phyloP scores from a whole-genome alignment of 78 protist genomes.

The Chrysochromulina parva region DNA sequence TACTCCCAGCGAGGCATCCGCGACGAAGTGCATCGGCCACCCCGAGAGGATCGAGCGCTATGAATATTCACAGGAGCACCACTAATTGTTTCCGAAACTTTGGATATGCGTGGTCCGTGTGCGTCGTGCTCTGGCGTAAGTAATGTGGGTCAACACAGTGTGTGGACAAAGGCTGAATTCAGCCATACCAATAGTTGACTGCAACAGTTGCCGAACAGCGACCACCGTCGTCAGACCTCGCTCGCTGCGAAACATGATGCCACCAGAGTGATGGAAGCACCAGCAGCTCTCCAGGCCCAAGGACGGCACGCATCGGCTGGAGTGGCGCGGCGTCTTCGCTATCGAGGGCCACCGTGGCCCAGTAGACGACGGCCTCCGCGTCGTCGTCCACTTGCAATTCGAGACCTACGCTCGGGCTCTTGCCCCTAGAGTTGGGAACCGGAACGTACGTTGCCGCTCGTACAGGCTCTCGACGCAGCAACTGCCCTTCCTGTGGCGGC shows the following conservation, averaged over 20 bases:
- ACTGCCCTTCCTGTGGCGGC: neutral
- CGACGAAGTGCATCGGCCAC: too few species aligned
- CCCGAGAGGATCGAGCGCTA: too few species aligned
- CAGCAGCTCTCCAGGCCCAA: neutral
- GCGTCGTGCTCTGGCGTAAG: too few species aligned
- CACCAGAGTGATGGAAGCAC: neutral
- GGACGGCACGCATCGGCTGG: neutral
- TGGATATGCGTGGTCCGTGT: too few species aligned
- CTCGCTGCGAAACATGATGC: neutral
- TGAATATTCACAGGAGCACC: too few species aligned
- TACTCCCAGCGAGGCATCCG: too few species aligned
- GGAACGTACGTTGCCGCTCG: neutral
- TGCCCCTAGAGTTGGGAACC: neutral
- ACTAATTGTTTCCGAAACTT: too few species aligned
- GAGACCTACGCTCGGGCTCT: neutral
- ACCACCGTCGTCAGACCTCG: neutral
- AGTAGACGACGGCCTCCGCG: neutral
- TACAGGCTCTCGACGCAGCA: neutral
- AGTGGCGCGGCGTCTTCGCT: neutral
- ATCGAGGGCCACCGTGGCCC: neutral
- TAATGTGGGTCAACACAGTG: neutral
- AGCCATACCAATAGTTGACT: neutral
- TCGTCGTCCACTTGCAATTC: neutral
- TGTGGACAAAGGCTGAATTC: neutral
- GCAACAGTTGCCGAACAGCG: neutral